Base-by-base conservation (phyloP, 768 basidiomycete species). In the Leccinum longicurvipes region DNA sequence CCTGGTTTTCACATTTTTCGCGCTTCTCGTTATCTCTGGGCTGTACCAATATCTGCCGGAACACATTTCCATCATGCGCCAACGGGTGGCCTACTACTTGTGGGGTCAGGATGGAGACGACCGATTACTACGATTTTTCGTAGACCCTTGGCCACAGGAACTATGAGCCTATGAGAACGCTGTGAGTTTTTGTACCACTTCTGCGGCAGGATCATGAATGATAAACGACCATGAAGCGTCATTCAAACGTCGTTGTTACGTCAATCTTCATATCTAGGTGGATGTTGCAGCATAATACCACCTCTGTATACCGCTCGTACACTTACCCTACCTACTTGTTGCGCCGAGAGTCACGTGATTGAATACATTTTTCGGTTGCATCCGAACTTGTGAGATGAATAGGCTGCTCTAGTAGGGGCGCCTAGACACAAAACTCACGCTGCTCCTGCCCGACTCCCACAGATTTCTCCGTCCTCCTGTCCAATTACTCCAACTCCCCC, bases 41-140 rank as follows among this genome's bases (percentile, higher is more conserved):
- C 58, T 83, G 46, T 74, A 76, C 67, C 74, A 74, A 66, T 88
- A 85, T 72, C 74, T 85, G 49, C 87, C 88, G 1, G 71, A 76
- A 24, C 85, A 87, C 62, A 57, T 87, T 31, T 65, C 72, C 47
- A 75, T 81, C 66, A 78, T 89, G 70, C 74, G 74, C 47, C 71
- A 73, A 7, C 78, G 87, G 28, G 79, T 80, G 42, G 69, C 76
- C 50, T 89, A 87, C 73, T 89, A 89, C 70, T 60, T 88, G 12
- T 80, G 79, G 65, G 87, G 85, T 19, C 76, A 78, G 54, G 81
- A 82, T 58, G 69, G 63, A 31, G 63, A 77, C 55, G 66, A 79
- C 63, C 54, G 67, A 55, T 46, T 66, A 32, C 57, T 75, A 10
- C 60, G 63, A 21, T 64, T 69, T 53, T 63, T 66, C 57, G 67